Evolutionary conservation across 2,329 filamentous ascomycete genomes (phyloP), one percentile per base, ranked within the genome.

Genomic region (Claviceps maximensis): DNA sequence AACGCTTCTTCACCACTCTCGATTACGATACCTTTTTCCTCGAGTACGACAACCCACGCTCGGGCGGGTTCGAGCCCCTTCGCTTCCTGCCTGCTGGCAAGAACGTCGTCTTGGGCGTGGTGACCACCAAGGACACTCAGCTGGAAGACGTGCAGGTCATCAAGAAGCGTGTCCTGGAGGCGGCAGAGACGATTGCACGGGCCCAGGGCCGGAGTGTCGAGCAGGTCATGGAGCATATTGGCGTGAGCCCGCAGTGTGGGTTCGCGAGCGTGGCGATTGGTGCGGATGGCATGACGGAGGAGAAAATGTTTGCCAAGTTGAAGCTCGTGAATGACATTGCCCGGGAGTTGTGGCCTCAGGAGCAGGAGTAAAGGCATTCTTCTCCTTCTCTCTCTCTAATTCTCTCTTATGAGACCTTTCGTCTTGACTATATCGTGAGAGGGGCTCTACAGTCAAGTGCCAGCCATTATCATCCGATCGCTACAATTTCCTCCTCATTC

Each of bases 281-380:
- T 7, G 68, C 67, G 1, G 86, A 88, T 62, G 74, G 77, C 40
- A 75, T 87, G 60, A 79, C 77, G 1, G 76, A 77, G 61, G 76
- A 84, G 38, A 83, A 82, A 59, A 87, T 87, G 84, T 75, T 81
- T 67, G 78, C 75, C 61, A 88, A 87, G 72, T 67, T 88, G 61
- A 75, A 79, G 69, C 70, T 88, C 54, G 84, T 87, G 33, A 76
- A 80, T 54, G 74, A 79, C 50, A 75, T 88, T 58, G 83, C 84
- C 5, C 74, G 82, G 60, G 75, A 79, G 53, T 73, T 88, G 41
- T 88, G 84, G 84, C 61, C 65, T 13, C 19, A 10, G n/a, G n/a
- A n/a, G n/a, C n/a, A n/a, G n/a, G n/a, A n/a, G n/a, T n/a, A n/a
- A n/a, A n/a, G n/a, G n/a, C n/a, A n/a, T n/a, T n/a, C n/a, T n/a